phyloP scores from a whole-genome alignment of 306 rosid species.

The Glycine tomentella region DNA sequence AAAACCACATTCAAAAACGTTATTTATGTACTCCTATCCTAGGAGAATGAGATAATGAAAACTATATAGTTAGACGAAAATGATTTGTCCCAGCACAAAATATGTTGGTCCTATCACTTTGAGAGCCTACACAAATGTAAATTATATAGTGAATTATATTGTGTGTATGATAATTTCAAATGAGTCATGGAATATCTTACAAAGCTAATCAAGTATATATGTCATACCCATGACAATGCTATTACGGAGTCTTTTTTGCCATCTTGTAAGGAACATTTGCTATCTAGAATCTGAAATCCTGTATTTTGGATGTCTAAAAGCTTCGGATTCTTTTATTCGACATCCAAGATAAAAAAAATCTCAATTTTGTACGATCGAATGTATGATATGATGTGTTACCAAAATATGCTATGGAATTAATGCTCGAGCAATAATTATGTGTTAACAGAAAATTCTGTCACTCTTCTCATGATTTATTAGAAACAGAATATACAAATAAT shows the following conservation, averaged over 20 bases:
- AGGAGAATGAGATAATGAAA: conserved; percentile 7
- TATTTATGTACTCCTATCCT: conserved; percentile 19
- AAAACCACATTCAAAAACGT: not conserved
- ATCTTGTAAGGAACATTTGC: conserved; percentile 7
- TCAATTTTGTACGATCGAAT: not conserved
- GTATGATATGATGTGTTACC: not conserved
- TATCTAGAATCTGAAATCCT: not conserved
- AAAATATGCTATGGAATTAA: not conserved
- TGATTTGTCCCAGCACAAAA: conserved; percentile 19
- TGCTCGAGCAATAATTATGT: not conserved
- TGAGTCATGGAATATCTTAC: conserved; percentile 10
- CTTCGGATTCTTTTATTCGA: not conserved
- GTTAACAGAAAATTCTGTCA: not conserved
- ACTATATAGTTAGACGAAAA: not conserved
- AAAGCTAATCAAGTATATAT: conserved; percentile 4
- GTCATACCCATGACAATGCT: conserved; percentile 22
- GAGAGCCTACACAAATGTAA: not conserved
- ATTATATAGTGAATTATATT: not conserved
- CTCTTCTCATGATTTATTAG: not conserved
- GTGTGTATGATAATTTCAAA: conserved; percentile 5
- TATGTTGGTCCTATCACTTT: not conserved
- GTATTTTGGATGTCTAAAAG: not conserved
- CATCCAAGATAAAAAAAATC: not conserved
- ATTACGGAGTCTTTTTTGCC: conserved; percentile 1
- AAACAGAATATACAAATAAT: too few relatives aligned